Evolutionary conservation across 495 filamentous ascomycete genomes (phyloP).

Genomic region (Penicilliopsis zonata): DNA sequence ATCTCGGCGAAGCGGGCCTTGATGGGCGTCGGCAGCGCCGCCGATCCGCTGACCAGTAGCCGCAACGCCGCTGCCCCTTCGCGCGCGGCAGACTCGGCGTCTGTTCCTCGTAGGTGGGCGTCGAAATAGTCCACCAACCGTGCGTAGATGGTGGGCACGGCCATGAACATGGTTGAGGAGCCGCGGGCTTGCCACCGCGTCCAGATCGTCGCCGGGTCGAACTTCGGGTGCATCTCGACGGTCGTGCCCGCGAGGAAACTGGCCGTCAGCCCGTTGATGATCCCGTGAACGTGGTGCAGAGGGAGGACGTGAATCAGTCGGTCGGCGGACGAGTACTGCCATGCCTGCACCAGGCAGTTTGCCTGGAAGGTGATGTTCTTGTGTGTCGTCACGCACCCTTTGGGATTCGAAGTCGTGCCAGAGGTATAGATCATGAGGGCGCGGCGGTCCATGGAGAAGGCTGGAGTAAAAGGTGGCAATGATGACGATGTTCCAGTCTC

Average conservation of each 20-base stretch:
- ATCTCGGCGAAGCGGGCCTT: constrained; percentile 30
- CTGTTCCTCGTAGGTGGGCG: constrained; percentile 26
- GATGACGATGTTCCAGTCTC: no score
- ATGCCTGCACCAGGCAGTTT: constrained; percentile 22
- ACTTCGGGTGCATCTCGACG: constrained; percentile 34
- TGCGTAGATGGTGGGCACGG: constrained; percentile 35
- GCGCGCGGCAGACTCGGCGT: constrained; percentile 17
- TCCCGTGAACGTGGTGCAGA: constrained; percentile 32
- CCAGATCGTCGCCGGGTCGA: constrained; percentile 33
- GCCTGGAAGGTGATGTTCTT: constrained; percentile 34
- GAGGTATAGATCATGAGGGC: constrained; percentile 37
- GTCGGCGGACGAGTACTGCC: constrained; percentile 22
- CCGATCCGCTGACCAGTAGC: constrained; percentile 29
- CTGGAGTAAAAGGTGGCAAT: constrained; percentile 16
- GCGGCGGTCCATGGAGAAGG: constrained; percentile 16
- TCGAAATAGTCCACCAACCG: constrained; percentile 35
- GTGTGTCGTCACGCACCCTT: constrained; percentile 33
- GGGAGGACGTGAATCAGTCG: constrained; percentile 33
- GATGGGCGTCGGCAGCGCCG: constrained; percentile 30
- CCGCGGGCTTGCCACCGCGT: constrained; percentile 24
- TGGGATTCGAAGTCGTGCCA: constrained; percentile 32
- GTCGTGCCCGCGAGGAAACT: constrained; percentile 26
- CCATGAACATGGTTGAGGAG: constrained; percentile 33
- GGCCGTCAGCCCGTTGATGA: constrained; percentile 29
- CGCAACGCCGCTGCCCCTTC: constrained; percentile 23